Evolutionary conservation across 345 rosid genomes (phyloP).

Genomic region (Viola odorata): DNA sequence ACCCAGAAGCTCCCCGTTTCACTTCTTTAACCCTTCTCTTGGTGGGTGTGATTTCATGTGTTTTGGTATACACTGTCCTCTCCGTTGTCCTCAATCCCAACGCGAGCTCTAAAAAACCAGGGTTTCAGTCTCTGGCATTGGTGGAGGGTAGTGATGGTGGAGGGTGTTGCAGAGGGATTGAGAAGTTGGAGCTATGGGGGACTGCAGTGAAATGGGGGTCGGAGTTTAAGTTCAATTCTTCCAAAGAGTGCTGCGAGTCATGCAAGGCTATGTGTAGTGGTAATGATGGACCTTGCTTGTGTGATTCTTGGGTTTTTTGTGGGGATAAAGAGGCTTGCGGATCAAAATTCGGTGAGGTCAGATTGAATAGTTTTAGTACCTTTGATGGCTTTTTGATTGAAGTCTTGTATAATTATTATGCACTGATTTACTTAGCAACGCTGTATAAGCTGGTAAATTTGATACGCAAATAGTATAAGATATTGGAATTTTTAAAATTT

Average conservation of each 20-base stretch:
- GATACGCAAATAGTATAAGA: too few relatives aligned
- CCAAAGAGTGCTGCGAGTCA: slow-evolving; percentile 67
- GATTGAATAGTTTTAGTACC: slow-evolving; percentile 6
- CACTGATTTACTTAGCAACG: slow-evolving; percentile 1
- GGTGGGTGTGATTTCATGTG: slow-evolving; percentile 52
- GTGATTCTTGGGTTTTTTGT: slow-evolving; percentile 94
- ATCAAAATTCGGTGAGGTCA: slow-evolving; percentile 82
- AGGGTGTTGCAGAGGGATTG: slow-evolving; percentile 76
- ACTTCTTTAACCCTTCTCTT: slow-evolving; percentile 45
- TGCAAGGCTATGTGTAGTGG: slow-evolving; percentile 90
- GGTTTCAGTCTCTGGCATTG: slow-evolving; percentile 13
- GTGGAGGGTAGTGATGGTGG: slow-evolving; percentile 18
- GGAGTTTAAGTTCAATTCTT: slow-evolving; percentile 73
- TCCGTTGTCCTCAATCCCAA: slow-evolving; percentile 39
- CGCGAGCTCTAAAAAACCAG: slow-evolving; percentile 8
- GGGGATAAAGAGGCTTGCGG: slow-evolving; percentile 74
- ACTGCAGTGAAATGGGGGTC: slow-evolving; percentile 96
- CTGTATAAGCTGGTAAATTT: not conserved
- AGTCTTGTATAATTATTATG: not conserved
- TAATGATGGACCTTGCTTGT: slow-evolving; percentile 84
- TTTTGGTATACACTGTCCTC: slow-evolving; percentile 60
- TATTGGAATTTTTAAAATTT: too few relatives aligned
- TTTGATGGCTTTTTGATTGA: not conserved
- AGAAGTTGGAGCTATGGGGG: slow-evolving; percentile 95
- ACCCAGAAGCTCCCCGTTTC: slow-evolving; percentile 52